Conservation (phyloP, 2,329 filamentous ascomycete species). For the Fusarium anthophilum region DNA sequence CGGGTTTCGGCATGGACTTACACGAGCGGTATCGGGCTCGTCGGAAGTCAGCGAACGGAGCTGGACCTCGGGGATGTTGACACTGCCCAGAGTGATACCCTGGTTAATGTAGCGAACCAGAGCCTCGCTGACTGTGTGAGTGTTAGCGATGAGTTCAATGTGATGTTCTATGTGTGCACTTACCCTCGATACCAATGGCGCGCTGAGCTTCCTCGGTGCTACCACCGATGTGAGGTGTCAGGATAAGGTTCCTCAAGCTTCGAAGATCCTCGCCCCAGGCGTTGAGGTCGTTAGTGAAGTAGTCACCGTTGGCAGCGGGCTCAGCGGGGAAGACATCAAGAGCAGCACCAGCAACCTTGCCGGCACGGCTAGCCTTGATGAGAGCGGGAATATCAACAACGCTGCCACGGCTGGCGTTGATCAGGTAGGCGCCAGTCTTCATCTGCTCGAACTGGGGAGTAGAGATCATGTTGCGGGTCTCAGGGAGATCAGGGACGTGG, state of each 20-base stretch:
- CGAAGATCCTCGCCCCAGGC: slow-evolving; percentile 86
- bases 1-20: slow-evolving; percentile 45
- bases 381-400: slow-evolving; percentile 95
- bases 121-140: slow-evolving; percentile 74
- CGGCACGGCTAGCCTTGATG: slow-evolving; percentile 84
- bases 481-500: slow-evolving; percentile 91
- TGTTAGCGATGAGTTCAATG: slow-evolving; percentile 8
- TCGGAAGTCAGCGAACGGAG: slow-evolving; percentile 90
- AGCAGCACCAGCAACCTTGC: slow-evolving; percentile 92
- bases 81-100: slow-evolving; percentile 87
- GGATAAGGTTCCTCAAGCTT: slow-evolving; percentile 87
- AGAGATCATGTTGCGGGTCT: slow-evolving; percentile 95
- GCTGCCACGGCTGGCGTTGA: slow-evolving; percentile 94
- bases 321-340: slow-evolving; percentile 96
- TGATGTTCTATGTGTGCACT: slow-evolving; percentile 9
- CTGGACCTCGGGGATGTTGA: slow-evolving; percentile 96
- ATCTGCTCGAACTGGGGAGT: slow-evolving; percentile 81
- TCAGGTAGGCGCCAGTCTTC: slow-evolving; percentile 92
- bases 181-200: slow-evolving; percentile 89
- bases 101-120: slow-evolving; percentile 96
- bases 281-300: slow-evolving; percentile 89
- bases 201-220: slow-evolving; percentile 98
- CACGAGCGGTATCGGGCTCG: slow-evolving; percentile 87
- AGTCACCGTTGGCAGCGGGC: slow-evolving; percentile 92
- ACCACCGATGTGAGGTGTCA: slow-evolving; percentile 96